Conservation (phyloP, 2,329 filamentous ascomycete species). For the Aspergillus sclerotialis region DNA sequence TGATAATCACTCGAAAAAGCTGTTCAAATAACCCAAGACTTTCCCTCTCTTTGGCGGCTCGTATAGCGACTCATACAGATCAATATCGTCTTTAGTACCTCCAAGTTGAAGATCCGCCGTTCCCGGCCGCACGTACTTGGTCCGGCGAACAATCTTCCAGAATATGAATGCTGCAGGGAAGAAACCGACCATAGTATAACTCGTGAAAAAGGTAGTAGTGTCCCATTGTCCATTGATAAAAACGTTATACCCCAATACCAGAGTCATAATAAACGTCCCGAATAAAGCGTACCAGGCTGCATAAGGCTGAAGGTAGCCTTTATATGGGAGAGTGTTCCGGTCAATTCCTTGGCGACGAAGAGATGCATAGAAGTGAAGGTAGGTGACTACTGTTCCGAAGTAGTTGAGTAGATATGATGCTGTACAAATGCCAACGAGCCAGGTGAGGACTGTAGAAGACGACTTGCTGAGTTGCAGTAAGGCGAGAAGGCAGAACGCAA, state of each 20-base stretch:
- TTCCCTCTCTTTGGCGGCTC: no score
- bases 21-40: no score
- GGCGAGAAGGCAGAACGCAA: slow-evolving; percentile 59
- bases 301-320: slow-evolving; percentile 61
- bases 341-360: slow-evolving; percentile 60
- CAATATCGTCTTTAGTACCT: no score
- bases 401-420: slow-evolving; percentile 24
- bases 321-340: slow-evolving; percentile 61
- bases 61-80: no score
- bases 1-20: no score
- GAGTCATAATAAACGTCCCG: slow-evolving; percentile 59
- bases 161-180: slow-evolving; percentile 59
- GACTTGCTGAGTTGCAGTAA: slow-evolving; percentile 63
- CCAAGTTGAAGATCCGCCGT: slow-evolving; percentile 58
- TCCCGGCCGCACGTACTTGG: slow-evolving; percentile 46
- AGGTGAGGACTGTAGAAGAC: slow-evolving; percentile 55
- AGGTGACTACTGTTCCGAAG: slow-evolving; percentile 59
- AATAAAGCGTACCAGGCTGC: slow-evolving; percentile 58
- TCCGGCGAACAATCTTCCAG: slow-evolving; percentile 62
- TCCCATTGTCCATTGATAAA: slow-evolving; percentile 62
- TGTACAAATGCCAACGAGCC: slow-evolving; percentile 25
- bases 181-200: slow-evolving; percentile 59
- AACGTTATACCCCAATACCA: slow-evolving; percentile 65
- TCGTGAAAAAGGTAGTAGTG: slow-evolving; percentile 60
- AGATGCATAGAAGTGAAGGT: slow-evolving; percentile 63